Evolutionary conservation across 2,329 filamentous ascomycete species (phyloP), one percentile per base, ranked within the genome.

Genomic region (Diaporthe ampelina): DNA sequence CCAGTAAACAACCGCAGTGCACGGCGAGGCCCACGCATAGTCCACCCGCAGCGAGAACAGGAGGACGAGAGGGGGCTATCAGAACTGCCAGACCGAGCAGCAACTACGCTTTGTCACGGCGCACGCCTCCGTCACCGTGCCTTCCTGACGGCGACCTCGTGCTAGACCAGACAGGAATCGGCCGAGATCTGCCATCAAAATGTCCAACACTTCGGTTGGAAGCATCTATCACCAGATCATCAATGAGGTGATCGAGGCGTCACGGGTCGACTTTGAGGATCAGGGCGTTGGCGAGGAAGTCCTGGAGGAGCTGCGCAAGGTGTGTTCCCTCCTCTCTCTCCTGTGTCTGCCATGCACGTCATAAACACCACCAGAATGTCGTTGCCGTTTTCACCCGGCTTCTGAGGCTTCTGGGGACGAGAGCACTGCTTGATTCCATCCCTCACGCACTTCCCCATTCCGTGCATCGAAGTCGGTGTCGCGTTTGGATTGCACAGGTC

Each of bases 191-290:
- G 35, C 40, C 52, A 52, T 72, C 82, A 86, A 77, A 74, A 91
- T 91, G 90, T 91, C 90, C 74, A 91, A 91, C 82, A 80, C 83
- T 61, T 84, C 85, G 21, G 90, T 91, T 87, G 97, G 97, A 80
- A 86, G 87, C 78, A 93, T 98, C 81, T 99, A 98, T 84, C 88
- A 92, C 84, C 86, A 89, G 80, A 92, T 94, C 83, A 94, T 94
- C 81, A 88, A 93, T 76, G 94, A 97, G 86, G 95, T 99, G 82
- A 94, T 98, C 84, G 93, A 96, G 79, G 93, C 94, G 78, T 98
- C 96, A 81, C 91, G 94, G 81, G 94, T 96, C 81, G 97, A 98
- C 85, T 98, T 99, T 83, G 97, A 99, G 84, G 97, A 99, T 86
- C 95, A 93, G 79, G 97, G 97, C 80, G 93, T 98, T 77, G 95